Conservation (phyloP, 192 early-diverging fungal genomes). For the Linnemannia elongata region DNA sequence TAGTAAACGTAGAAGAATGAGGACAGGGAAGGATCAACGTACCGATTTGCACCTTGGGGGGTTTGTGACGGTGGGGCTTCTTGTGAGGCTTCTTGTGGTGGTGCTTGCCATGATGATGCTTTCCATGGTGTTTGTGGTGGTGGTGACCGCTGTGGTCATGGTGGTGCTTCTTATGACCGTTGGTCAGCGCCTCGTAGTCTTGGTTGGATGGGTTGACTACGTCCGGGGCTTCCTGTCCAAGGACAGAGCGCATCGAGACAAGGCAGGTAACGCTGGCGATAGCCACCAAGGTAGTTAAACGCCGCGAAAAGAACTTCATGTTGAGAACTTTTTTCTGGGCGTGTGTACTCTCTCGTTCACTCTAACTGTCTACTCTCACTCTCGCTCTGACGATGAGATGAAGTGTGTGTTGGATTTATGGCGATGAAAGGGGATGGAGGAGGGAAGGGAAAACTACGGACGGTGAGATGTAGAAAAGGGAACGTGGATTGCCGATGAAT, state of each 20-base stretch:
- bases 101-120: not conserved
- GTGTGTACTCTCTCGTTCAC: slow-evolving; percentile 1
- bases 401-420: not conserved
- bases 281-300: slow-evolving; percentile 10
- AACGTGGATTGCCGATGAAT: not conserved
- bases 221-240: not conserved
- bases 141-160: not conserved
- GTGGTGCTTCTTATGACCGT: not conserved
- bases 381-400: slow-evolving; percentile 1
- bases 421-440: not conserved
- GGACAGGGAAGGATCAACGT: not conserved
- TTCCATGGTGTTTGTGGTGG: not conserved
- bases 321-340: slow-evolving; percentile 7
- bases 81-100: not conserved
- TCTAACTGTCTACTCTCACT: not conserved
- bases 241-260: slow-evolving; percentile 1
- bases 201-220: not conserved
- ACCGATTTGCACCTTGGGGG: not conserved
- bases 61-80: not conserved
- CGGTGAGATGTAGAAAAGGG: not conserved
- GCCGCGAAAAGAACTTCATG: slow-evolving; percentile 15
- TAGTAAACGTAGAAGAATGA: too few relatives aligned
- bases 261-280: slow-evolving; percentile 13
- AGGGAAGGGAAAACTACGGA: not conserved
- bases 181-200: slow-evolving; percentile 3